Conservation (phyloP, 768 basidiomycete species). For the Dentipellis fragilis region DNA sequence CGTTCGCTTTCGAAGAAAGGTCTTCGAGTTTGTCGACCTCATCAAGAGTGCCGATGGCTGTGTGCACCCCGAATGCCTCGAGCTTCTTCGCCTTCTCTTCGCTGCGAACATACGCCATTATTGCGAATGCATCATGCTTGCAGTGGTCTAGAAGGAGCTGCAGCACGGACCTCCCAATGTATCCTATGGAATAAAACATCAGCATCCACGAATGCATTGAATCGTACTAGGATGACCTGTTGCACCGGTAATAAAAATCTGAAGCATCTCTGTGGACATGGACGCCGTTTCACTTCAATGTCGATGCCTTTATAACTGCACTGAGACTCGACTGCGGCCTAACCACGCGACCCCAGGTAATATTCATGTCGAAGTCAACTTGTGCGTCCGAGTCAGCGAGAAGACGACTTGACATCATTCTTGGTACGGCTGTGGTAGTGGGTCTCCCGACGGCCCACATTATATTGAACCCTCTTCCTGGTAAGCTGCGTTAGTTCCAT, state of each 20-base stretch:
- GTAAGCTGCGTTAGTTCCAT: too few relatives aligned
- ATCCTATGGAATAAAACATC: constrained; percentile 7
- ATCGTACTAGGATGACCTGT: constrained; percentile 10
- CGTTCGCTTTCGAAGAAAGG: background rate
- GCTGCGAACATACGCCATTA: background rate
- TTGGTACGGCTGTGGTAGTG: too few relatives aligned
- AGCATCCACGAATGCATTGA: too few relatives aligned
- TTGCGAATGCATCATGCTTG: background rate
- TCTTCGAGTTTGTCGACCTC: background rate
- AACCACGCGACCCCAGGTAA: too few relatives aligned
- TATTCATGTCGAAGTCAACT: too few relatives aligned
- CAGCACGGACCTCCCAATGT: background rate
- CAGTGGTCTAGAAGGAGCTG: background rate
- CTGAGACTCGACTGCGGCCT: too few relatives aligned
- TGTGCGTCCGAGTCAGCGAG: too few relatives aligned
- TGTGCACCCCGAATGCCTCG: background rate
- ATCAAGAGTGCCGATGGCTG: background rate
- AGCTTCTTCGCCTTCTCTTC: background rate
- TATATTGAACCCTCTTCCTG: too few relatives aligned
- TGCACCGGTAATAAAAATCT: constrained; percentile 10
- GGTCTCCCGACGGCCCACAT: too few relatives aligned
- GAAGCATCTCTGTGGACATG: background rate
- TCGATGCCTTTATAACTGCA: too few relatives aligned
- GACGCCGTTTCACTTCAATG: too few relatives aligned
- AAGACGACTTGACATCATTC: too few relatives aligned